Base-by-base conservation (phyloP, 164 flowering plant genomes). In the Piper longum region DNA sequence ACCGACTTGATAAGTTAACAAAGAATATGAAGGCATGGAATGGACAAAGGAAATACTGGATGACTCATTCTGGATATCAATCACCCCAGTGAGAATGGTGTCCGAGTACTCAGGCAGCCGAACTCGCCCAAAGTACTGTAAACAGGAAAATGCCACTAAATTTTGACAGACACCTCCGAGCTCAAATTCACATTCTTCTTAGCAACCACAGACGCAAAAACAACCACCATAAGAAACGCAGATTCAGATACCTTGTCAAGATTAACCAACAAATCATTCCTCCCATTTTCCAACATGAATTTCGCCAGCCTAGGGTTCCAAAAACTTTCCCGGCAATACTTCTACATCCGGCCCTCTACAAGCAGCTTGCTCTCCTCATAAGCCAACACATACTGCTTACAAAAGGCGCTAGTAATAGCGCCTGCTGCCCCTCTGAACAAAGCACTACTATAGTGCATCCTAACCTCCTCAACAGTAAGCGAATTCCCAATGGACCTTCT, bases 401-500 rank as follows among this genome's bases (percentile, higher is more conserved):
- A 95, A 56, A 95, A 84, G 41, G 77, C 80, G 61, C 85, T 76
- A 19, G 93, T 83, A 52, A 82, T 65, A 5, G 80, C 78, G 48
- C 99, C 99, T 17, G 93, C 99, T 17, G 93, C 93, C 75, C 89
- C 99, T 81, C 82, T 91, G 67, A 89, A 86, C 59, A 73, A 64
- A 67, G 77, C 64, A 71, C 83, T 81, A 36, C 56, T 73, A 42
- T 81, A 62, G 75, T 87, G 95, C 55, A 73, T 77, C 64, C 78
- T 80, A 45, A 86, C 73, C 75, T 72, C 79, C 51, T 59, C 62
- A 67, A 64, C 54, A 55, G 42, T 64, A 45, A 74, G 59, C 42
- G 42, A 43, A 19, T 70, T 48, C 13, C 72, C 72, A 48, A 73
- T 76, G 41, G 79, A 36, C 60, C 63, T 67, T 13, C 42, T 4